Conservation (phyloP, 78 protist genomes). For the Dictyostelium intermedium region DNA sequence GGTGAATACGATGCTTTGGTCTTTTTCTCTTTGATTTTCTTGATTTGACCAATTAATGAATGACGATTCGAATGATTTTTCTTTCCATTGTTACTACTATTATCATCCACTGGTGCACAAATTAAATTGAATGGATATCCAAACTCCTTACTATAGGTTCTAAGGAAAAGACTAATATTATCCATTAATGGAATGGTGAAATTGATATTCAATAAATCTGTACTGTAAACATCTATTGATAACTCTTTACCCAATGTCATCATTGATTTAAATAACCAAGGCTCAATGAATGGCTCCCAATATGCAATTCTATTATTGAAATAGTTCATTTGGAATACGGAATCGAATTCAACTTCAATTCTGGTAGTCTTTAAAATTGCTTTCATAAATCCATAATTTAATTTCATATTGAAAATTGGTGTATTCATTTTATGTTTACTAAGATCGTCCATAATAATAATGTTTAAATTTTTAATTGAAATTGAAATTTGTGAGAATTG, state of each 20-base stretch:
- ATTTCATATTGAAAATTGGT: conserved; percentile 46
- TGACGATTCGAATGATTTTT: not conserved
- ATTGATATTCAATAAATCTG: conserved; percentile 45
- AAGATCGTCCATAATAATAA: conserved; percentile 49
- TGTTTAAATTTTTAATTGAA: conserved; percentile 18
- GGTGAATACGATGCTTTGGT: conserved; percentile 36
- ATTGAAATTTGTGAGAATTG: conserved; percentile 38
- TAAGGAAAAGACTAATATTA: conserved; percentile 58
- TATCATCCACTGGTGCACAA: conserved; percentile 4
- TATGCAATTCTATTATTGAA: conserved; percentile 72
- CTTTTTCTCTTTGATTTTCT: not conserved
- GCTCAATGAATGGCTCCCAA: conserved; percentile 76
- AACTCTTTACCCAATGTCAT: conserved; percentile 35
- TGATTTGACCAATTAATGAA: conserved; percentile 35
- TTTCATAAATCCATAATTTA: conserved; percentile 40
- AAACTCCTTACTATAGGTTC: conserved; percentile 70
- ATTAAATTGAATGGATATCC: conserved; percentile 70
- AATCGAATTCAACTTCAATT: conserved; percentile 35
- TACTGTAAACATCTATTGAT: not conserved
- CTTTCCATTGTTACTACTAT: not conserved
- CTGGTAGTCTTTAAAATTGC: conserved; percentile 24
- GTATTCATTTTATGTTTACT: conserved; percentile 60
- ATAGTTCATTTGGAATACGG: conserved; percentile 32
- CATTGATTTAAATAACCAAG: conserved; percentile 37
- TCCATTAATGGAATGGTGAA: conserved; percentile 74